Evolutionary conservation across 768 basidiomycete genomes (phyloP).

Genomic region (Porphyrellus cyaneotinctus): DNA sequence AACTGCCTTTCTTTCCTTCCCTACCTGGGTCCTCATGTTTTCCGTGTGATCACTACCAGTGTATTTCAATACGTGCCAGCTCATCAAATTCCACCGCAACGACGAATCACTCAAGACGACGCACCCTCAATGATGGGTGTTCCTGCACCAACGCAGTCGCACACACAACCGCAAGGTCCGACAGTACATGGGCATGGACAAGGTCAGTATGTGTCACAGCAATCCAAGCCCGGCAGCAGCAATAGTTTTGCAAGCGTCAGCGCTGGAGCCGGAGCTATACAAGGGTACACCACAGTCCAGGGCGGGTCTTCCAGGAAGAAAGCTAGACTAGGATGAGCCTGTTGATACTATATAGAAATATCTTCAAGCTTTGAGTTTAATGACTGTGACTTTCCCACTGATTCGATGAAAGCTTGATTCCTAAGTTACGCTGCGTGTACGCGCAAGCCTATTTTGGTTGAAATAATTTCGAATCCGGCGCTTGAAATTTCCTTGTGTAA

Average conservation of each 20-base stretch:
- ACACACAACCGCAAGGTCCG: constrained; percentile 39
- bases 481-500: no score
- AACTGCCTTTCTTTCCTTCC: not conserved
- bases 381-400: not conserved
- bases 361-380: no score
- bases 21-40: constrained; percentile 5
- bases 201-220: constrained; percentile 35
- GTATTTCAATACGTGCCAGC: constrained; percentile 66
- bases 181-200: constrained; percentile 49
- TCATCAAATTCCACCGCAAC: constrained; percentile 74
- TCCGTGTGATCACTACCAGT: constrained; percentile 35
- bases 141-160: constrained; percentile 43
- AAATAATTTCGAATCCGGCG: no score
- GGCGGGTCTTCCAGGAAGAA: constrained; percentile 54
- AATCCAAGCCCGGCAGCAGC: constrained; percentile 54
- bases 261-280: constrained; percentile 43
- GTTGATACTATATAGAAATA: not conserved
- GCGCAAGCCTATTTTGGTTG: not conserved
- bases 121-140: constrained; percentile 81
- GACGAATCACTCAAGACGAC: constrained; percentile 91
- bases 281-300: constrained; percentile 28
- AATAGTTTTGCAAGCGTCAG: constrained; percentile 62
- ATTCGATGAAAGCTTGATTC: no score
- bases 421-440: not conserved
- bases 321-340: constrained; percentile 45